Conservation (phyloP, 306 rosid genomes). For the Quercus glauca region DNA sequence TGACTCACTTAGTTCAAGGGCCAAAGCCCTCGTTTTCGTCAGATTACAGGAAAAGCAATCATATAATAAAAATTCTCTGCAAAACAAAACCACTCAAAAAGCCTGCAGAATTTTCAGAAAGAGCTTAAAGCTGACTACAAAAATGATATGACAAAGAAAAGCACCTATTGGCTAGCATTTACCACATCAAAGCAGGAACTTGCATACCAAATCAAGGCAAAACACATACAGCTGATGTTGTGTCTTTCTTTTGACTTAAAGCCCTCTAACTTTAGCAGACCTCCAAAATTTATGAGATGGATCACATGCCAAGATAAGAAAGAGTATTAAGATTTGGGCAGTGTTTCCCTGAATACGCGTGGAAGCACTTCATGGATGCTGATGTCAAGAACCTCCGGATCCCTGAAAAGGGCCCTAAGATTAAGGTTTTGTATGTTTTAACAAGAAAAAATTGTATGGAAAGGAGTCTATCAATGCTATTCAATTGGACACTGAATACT, state of each 20-base stretch:
- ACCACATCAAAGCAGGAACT: conserved; percentile 25
- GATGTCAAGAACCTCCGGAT: conserved; percentile 82
- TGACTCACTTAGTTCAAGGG: conserved; percentile 10
- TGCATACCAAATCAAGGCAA: conserved; percentile 19
- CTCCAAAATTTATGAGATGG: conserved; percentile 15
- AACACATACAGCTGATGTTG: conserved; percentile 13
- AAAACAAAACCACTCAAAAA: conserved; percentile 18
- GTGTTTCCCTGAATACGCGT: conserved; percentile 56
- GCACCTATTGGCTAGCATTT: conserved; percentile 25
- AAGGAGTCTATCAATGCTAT: not conserved
- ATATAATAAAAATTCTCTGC: conserved; percentile 7
- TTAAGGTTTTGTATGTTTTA: conserved; percentile 13
- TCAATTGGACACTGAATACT: not conserved
- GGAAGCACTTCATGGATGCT: conserved; percentile 82
- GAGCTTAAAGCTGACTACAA: conserved; percentile 4
- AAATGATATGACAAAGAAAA: conserved; percentile 26
- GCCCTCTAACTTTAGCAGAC: conserved; percentile 20
- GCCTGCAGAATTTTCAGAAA: conserved; percentile 1
- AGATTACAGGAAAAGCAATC: conserved; percentile 23
- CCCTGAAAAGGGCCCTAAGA: conserved; percentile 44
- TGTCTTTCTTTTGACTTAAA: conserved; percentile 11
- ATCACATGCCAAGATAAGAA: conserved; percentile 22
- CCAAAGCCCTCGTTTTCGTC: conserved; percentile 16
- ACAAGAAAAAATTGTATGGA: conserved; percentile 4
- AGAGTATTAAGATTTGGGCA: conserved; percentile 25